Conservation (phyloP, 306 rosid species). For the Pterocarpus macrocarpus region DNA sequence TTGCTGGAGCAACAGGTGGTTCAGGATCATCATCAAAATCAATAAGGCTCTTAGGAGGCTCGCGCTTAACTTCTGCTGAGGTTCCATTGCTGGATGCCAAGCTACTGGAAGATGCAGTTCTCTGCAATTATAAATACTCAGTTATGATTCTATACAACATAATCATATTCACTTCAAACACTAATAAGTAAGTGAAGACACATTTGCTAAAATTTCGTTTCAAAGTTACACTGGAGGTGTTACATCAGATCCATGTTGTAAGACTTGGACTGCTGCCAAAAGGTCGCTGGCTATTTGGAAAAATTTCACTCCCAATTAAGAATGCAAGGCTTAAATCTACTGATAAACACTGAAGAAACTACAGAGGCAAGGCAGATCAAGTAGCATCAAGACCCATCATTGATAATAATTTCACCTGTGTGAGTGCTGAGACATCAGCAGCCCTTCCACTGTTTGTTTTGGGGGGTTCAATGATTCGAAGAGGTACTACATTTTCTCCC, state of each 20-base stretch:
- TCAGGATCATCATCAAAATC: constrained; percentile 86
- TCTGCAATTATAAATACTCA: constrained; percentile 62
- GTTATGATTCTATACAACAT: background rate
- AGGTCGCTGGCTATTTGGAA: background rate
- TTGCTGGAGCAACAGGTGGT: constrained; percentile 66
- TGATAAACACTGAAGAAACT: constrained; percentile 2
- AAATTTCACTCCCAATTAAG: constrained; percentile 13
- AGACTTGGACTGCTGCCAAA: background rate
- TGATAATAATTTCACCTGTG: constrained; percentile 70
- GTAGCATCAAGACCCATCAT: constrained; percentile 30
- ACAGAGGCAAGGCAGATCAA: background rate
- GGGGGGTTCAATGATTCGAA: constrained; percentile 88
- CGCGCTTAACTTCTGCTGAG: constrained; percentile 69
- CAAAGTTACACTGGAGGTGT: background rate
- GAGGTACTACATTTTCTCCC: constrained; percentile 83
- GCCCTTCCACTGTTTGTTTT: constrained; percentile 64
- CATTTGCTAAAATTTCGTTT: background rate
- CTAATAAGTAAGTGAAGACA: constrained; percentile 1
- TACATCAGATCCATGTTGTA: constrained; percentile 3
- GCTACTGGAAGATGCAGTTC: constrained; percentile 82
- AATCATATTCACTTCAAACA: background rate
- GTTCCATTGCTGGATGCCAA: constrained; percentile 77
- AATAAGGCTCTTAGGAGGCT: constrained; percentile 77
- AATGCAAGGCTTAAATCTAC: constrained; percentile 18
- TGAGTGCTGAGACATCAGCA: constrained; percentile 60